These are phyloP conservation scores for Salix brachista DNA, from an alignment of 345 rosid genomes.

Conservation along the genomic window DNA sequence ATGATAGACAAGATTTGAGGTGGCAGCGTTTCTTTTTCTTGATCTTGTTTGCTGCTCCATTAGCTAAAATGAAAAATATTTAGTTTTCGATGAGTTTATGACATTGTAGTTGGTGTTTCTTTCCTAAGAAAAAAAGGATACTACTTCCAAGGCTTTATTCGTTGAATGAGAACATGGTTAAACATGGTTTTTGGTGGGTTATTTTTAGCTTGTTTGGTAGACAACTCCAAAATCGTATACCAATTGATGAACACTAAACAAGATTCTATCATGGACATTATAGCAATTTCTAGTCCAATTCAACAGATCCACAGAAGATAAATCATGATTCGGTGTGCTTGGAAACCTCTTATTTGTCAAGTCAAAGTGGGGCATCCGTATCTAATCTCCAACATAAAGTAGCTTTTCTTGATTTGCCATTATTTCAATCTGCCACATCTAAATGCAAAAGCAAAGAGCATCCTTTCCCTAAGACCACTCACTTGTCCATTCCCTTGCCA, in stretches of 20 bases:
- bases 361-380: neutral
- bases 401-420: neutral
- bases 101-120: no score
- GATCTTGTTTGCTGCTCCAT: neutral
- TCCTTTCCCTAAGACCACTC: constrained; percentile 1
- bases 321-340: neutral
- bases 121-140: no score
- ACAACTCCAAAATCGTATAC: no score
- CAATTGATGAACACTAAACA: no score
- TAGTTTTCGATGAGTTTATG: no score
- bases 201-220: no score
- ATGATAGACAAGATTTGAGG: neutral
- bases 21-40: neutral
- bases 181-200: no score
- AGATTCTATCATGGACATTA: no score
- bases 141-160: no score
- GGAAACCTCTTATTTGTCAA: neutral
- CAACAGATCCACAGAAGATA: neutral
- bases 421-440: neutral
- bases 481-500: neutral
- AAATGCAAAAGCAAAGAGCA: neutral
- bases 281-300: neutral
- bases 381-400: neutral
- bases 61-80: neutral
- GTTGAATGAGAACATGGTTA: no score